Conservation (phyloP, 2,329 filamentous ascomycete species). For the Aspergillus ochraceoroseus region DNA sequence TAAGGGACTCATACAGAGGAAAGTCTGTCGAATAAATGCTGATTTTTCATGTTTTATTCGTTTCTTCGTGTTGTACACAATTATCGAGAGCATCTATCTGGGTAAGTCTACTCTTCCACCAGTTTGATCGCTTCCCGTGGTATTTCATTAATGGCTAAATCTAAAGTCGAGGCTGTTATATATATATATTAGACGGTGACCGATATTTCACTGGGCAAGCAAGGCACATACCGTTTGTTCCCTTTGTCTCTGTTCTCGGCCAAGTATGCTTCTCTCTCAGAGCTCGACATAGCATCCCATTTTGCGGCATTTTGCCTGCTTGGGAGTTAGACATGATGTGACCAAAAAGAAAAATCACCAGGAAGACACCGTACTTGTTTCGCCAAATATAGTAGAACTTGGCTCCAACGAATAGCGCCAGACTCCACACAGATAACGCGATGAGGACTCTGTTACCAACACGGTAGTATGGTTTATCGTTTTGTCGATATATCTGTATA, state of each 20-base stretch:
- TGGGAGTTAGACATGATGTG: too few relatives aligned
- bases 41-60: too few relatives aligned
- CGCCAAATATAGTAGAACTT: slow-evolving; percentile 41
- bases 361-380: slow-evolving; percentile 31
- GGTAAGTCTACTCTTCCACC: background rate
- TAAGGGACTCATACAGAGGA: too few relatives aligned
- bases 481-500: slow-evolving; percentile 52
- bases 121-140: background rate
- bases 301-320: slow-evolving; percentile 32
- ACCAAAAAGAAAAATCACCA: slow-evolving; percentile 10
- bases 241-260: slow-evolving; percentile 37
- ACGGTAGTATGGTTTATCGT: slow-evolving; percentile 55
- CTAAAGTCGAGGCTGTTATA: slow-evolving; percentile 36
- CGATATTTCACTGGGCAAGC: background rate
- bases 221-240: slow-evolving; percentile 40
- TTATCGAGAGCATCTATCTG: background rate
- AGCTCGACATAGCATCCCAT: slow-evolving; percentile 41
- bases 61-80: slow-evolving; percentile 5
- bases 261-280: slow-evolving; percentile 39
- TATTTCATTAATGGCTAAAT: slow-evolving; percentile 32
- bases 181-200: background rate
- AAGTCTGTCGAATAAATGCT: too few relatives aligned
- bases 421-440: slow-evolving; percentile 47
- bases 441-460: slow-evolving; percentile 56
- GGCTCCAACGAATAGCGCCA: slow-evolving; percentile 48